Percentiles rank a stretch among this genome's conserved stretches.
Evolutionary conservation across 257 asterid species (phyloP).

Genomic region (Ophiorrhiza pumila): DNA sequence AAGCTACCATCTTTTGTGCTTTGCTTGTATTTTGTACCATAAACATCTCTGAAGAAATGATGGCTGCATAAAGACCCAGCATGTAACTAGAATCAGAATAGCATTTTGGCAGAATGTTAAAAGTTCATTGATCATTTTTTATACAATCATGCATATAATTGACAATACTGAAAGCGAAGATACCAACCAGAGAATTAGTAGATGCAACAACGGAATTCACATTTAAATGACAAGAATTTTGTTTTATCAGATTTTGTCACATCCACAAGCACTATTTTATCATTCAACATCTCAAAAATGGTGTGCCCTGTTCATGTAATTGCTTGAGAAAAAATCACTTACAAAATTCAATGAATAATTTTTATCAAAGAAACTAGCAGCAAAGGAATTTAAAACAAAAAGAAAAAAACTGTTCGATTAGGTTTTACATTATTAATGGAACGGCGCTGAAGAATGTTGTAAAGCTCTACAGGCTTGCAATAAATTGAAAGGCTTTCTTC

Average conservation of each 20-base stretch:
- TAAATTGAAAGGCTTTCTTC: slow-evolving; percentile 91
- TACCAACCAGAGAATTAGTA: not conserved
- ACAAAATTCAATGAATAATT: not conserved
- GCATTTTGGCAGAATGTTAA: slow-evolving; percentile 3
- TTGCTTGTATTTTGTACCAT: slow-evolving; percentile 78
- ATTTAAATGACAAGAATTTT: not conserved
- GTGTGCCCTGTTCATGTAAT: not conserved
- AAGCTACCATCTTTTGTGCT: slow-evolving; percentile 68
- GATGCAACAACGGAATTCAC: not conserved
- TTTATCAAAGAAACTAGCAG: not conserved
- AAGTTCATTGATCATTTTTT: no score
- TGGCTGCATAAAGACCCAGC: slow-evolving; percentile 63
- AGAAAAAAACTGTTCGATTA: not conserved
- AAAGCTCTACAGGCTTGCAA: slow-evolving; percentile 95
- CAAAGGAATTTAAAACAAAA: not conserved
- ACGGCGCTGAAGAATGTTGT: slow-evolving; percentile 94
- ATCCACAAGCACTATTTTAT: not conserved
- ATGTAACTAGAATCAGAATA: slow-evolving; percentile 33
- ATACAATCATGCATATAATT: not conserved
- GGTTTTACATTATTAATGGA: slow-evolving; percentile 62
- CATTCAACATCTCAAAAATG: not conserved
- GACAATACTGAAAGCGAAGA: not conserved
- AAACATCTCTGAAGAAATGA: slow-evolving; percentile 77
- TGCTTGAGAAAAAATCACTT: not conserved
- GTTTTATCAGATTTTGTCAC: not conserved